These are phyloP conservation scores for Lasiosphaeria hispida DNA, from an alignment of 495 filamentous ascomycete genomes.

Conservation along the genomic window DNA sequence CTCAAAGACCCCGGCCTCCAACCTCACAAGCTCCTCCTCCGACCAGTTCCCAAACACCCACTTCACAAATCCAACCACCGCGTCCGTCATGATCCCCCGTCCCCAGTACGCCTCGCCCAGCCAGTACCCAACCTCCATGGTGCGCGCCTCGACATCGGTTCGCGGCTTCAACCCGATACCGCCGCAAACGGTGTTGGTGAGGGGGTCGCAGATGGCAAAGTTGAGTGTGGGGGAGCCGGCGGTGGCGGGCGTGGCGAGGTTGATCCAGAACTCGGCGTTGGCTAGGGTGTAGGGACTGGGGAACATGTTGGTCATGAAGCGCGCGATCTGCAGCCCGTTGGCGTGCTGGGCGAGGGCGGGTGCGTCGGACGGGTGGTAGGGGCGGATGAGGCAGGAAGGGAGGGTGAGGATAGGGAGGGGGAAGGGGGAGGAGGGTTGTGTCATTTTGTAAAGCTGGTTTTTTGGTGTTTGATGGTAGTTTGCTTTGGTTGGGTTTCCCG, in stretches of 20 bases:
- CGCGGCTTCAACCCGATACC: constrained; percentile 30
- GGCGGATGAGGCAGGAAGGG: constrained; percentile 28
- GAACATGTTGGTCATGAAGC: constrained; percentile 37
- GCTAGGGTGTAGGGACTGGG: constrained; percentile 37
- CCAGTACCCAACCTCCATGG: constrained; percentile 42
- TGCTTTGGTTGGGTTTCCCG: too few relatives aligned
- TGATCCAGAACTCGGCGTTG: constrained; percentile 30
- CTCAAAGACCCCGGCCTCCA: constrained; percentile 34
- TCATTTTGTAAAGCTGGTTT: not conserved
- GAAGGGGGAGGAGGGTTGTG: not conserved
- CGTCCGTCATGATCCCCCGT: constrained; percentile 35
- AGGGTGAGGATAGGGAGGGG: constrained; percentile 16
- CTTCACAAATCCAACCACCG: constrained; percentile 17
- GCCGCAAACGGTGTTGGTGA: constrained; percentile 28
- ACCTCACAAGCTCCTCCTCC: constrained; percentile 22
- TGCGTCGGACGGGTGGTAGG: constrained; percentile 30
- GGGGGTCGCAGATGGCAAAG: constrained; percentile 33
- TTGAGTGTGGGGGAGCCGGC: constrained; percentile 14
- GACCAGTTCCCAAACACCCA: constrained; percentile 38
- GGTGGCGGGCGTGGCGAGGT: not conserved
- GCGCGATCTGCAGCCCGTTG: constrained; percentile 31
- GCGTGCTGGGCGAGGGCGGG: constrained; percentile 19
- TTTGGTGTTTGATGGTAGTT: not conserved
- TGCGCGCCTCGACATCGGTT: constrained; percentile 31
- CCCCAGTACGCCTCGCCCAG: constrained; percentile 38